Evolutionary conservation across 23 red algal genomes (phyloP), one percentile per base, ranked within the genome.

Genomic region (Agarophyton chilense): DNA sequence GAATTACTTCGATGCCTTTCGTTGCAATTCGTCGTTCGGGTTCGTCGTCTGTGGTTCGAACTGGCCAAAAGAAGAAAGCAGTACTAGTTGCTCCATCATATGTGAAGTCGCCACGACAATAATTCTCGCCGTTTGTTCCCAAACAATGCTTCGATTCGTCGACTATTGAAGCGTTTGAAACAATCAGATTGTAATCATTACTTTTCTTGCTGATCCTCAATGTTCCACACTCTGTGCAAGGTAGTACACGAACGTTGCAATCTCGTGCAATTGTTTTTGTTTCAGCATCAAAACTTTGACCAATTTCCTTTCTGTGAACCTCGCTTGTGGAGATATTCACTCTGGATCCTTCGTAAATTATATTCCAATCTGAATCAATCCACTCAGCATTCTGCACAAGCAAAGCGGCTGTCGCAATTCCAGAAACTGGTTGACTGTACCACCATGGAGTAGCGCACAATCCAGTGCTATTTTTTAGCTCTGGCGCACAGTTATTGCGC

Each of bases 341-440:
- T 5, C 53, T 60, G 8, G 77, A 39, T 24, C 77, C 77, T 13
- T 43, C 77, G 13, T 40, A 61, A 10, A 80, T 47, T 56, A 61
- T 61, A 18, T 56, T 39, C 77, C 77, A 80, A 2, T 60, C 77
- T 25, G 77, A 42, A 28, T 80, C 77, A 44, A 57, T 56, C 77
- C 77, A 80, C 38, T 24, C 25, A 42, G 57, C 40, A 44, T 24
- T 56, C 12, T 80, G 46, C 0, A 52, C 77, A 14, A 80, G 77
- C 42, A 80, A 61, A 8, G 77, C 18, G 0, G 77, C 77, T 9
- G 77, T 38, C 10, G 77, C 47, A 0, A 80, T 42, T 22, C 46
- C 45, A 56, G 45, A 36, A n/a, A 9, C 24, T 24, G 77, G 45
- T 41, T 80, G 47, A 13, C 77, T 47, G 13, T 10, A 34, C 77